Base-by-base conservation (phyloP, 2,329 filamentous ascomycete species). In the Claviceps purpurea region DNA sequence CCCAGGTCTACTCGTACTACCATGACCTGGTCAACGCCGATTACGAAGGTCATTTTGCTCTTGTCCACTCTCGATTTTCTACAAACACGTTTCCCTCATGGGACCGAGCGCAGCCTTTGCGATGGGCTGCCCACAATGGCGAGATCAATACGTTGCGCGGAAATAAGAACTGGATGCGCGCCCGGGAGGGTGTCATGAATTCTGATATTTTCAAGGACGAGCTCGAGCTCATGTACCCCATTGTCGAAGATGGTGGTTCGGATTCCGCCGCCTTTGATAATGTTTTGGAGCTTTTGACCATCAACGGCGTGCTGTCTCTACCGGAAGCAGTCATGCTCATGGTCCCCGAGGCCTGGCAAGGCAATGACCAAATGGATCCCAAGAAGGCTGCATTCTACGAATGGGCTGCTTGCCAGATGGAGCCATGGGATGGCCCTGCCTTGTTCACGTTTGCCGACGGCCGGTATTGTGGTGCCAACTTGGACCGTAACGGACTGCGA, bases 161-260 rank as follows among this genome's bases (percentile, higher is more conserved):
- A 56, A 97, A 97, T 76, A 97, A 97, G 78, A 97, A 97, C 73
- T 97, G 91, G 91, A 97, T 97, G 91, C 85, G 90, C 61, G 91
- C 91, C 56, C 84, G 91, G 64, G 91, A 97, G 73, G 91, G 91
- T 69, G 84, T 95, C 58, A 87, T 97, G 79, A 87, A 89, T 66
- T 97, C 91, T 1, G 84, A 90, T 58, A 76, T 95, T 51, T 97
- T 97, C 66, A 89, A 88, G 57, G 89, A 95, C 30, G 90, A 96
- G 63, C 82, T 97, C 16, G 89, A 96, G 69, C 73, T 77, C 61
- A 80, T 97, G 53, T 96, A 95, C 67, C 91, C 91, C 24, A 89
- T 97, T 61, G 89, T 97, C 51, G 91, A 97, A 70, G 90, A 96
- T 64, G 91, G 91, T 60, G 91, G 91, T 56, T 97, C 91, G 51